Evolutionary conservation across 768 basidiomycete genomes (phyloP).

Genomic region (Butyriboletus loyo): DNA sequence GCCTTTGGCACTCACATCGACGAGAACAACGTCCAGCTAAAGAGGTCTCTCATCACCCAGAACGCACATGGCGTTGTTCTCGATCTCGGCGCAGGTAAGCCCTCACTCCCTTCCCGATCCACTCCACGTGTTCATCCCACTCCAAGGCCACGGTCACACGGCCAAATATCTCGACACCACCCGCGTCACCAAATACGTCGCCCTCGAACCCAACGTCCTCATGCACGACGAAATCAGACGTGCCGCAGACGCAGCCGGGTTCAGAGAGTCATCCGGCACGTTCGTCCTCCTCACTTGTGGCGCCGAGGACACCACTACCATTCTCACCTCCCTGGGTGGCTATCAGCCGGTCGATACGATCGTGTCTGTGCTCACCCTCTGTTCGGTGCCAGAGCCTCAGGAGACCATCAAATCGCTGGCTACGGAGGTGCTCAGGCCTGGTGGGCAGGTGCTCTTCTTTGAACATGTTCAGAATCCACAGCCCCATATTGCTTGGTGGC

Average conservation of each 20-base stretch:
- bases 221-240: constrained; percentile 60
- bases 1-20: constrained; percentile 49
- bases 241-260: constrained; percentile 50
- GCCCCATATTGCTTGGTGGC: constrained; percentile 65
- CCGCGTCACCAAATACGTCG: constrained; percentile 62
- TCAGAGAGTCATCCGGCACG: constrained; percentile 47
- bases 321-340: constrained; percentile 40
- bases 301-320: constrained; percentile 53
- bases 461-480: constrained; percentile 65
- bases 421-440: constrained; percentile 54
- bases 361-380: constrained; percentile 63
- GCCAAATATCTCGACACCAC: constrained; percentile 54
- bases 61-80: constrained; percentile 60
- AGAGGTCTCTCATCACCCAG: constrained; percentile 47
- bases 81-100: constrained; percentile 64
- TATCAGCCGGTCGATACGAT: constrained; percentile 53
- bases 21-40: constrained; percentile 37
- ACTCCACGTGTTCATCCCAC: not conserved
- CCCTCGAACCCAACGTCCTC: constrained; percentile 63
- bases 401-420: constrained; percentile 45
- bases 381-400: constrained; percentile 59
- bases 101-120: not conserved
- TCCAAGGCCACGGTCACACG: constrained; percentile 62
- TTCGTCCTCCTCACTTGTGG: constrained; percentile 60
- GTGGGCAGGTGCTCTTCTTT: constrained; percentile 62